Base-by-base conservation (phyloP, 768 basidiomycete genomes). In the Serendipita indica region DNA sequence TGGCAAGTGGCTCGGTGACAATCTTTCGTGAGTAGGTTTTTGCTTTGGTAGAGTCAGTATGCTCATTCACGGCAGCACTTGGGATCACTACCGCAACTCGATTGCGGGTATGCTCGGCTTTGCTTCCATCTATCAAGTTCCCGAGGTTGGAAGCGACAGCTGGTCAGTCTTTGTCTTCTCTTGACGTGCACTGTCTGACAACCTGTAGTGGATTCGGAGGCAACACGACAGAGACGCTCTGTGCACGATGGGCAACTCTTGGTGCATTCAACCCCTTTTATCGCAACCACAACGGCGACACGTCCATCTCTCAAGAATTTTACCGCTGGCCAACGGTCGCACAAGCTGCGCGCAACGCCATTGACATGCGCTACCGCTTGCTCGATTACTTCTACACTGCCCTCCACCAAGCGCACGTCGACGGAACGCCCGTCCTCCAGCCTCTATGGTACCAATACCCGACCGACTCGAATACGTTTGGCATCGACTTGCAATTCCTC, bases 211-310 rank as follows among this genome's bases (percentile, higher is more conserved):
- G 35, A 5, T 32, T 60, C 73, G 67, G 34, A 61, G 78, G 72
- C 2, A 87, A 89, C 67, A 81, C 82, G 5, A 79, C 86, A 63
- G 87, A 89, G 68, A 86, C 89, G 67, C 74, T 90, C 7, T 86
- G 85, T 69, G 82, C 81, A 62, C 77, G 88, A 16, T 90, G 88
- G 88, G 86, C 81, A 84, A 67, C 75, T 89, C n/a, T 75, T 83
- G 2, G 39, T 12, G 87, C 86, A 1, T 89, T 89, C 67, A 77
- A 77, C 27, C 87, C 87, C 3, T 90, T 90, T 74, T 88, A 80
- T 68, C 74, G 87, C 57, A 90, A 89, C 67, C 88, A 89, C 67
- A 86, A 86, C 62, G 69, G 74, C 32, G 72, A 72, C 57, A 79
- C 79, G 22, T 82, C 84, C 3, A 72, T 86, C 28, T 70, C 80